Conservation (phyloP, 768 basidiomycete species). For the Rhizopogon roseolus region DNA sequence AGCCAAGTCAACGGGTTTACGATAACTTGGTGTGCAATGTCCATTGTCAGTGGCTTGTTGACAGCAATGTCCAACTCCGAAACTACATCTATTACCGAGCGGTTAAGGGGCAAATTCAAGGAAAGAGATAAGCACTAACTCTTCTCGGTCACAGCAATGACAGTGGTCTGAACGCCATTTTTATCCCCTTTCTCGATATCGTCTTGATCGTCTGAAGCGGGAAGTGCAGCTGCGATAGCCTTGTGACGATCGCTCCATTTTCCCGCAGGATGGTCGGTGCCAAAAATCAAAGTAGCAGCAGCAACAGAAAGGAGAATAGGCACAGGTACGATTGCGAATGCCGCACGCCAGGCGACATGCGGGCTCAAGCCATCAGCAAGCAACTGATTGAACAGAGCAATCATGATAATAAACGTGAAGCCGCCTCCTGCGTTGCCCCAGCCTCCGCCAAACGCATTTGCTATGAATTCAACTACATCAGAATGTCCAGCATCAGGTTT, state of each 20-base stretch:
- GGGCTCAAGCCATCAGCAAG: constrained; percentile 29
- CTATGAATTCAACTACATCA: constrained; percentile 13
- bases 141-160: constrained; percentile 4
- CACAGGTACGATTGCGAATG: constrained; percentile 54
- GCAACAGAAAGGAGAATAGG: constrained; percentile 46
- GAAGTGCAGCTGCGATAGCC: constrained; percentile 23
- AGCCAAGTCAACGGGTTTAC: constrained; percentile 48
- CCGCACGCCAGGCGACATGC: constrained; percentile 47
- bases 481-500: neutral
- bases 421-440: constrained; percentile 48
- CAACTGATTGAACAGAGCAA: constrained; percentile 41
- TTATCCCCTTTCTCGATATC: constrained; percentile 23
- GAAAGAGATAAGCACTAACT: constrained; percentile 1
- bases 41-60: constrained; percentile 37
- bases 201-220: constrained; percentile 1
- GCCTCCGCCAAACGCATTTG: constrained; percentile 52
- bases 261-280: constrained; percentile 51
- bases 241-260: constrained; percentile 46
- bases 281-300: constrained; percentile 35
- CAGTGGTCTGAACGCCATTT: constrained; percentile 17
- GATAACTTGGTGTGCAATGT: constrained; percentile 28
- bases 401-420: constrained; percentile 55
- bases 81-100: constrained; percentile 10
- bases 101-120: neutral
- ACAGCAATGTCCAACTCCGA: constrained; percentile 40